phyloP scores from a whole-genome alignment of 2,329 filamentous ascomycete genomes.

The Monilinia polystroma region DNA sequence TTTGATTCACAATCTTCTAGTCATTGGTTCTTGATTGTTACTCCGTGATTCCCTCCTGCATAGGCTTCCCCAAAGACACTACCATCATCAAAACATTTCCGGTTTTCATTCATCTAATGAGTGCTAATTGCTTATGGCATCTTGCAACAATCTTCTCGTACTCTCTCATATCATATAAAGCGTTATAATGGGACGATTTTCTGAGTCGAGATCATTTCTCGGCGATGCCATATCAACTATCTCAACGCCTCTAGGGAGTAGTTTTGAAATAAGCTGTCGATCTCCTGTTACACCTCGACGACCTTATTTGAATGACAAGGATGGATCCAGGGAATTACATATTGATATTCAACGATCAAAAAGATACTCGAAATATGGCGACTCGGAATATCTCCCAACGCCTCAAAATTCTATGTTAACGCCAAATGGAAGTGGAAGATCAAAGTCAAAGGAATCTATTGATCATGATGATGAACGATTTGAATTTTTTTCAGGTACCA shows the following conservation, averaged over 20 bases:
- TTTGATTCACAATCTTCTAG: background rate
- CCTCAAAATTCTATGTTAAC: background rate
- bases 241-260: constrained; percentile 1
- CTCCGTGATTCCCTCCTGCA: background rate
- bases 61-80: background rate
- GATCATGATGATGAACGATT: background rate
- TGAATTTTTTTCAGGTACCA: background rate
- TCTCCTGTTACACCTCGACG: background rate
- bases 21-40: background rate
- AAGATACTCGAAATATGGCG: background rate
- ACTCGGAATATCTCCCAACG: background rate
- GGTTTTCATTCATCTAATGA: background rate
- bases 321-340: background rate
- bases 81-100: background rate
- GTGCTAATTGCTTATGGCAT: background rate
- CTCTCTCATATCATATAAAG: background rate
- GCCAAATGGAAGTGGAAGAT: background rate
- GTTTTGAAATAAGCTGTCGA: background rate
- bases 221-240: background rate
- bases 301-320: background rate
- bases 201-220: background rate
- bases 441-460: background rate
- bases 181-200: background rate
- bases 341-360: no score
- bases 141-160: background rate